Conservation (phyloP, 257 asterid species). For the Datura wrightii region DNA sequence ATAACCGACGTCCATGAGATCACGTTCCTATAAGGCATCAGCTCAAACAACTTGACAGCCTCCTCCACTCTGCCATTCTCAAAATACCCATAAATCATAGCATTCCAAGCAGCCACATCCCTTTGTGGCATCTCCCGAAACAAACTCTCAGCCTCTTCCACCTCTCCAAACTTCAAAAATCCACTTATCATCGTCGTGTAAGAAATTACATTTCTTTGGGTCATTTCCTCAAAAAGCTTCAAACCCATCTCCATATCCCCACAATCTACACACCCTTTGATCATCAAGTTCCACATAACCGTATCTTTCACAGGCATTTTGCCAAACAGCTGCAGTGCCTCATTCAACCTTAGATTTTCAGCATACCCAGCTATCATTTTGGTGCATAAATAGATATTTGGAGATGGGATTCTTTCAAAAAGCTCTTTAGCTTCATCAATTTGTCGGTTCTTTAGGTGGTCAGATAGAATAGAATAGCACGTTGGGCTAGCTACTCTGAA, state of each 20-base stretch:
- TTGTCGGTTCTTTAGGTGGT: slow-evolving; percentile 46
- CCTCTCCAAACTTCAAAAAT: slow-evolving; percentile 59
- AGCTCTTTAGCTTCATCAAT: slow-evolving; percentile 45
- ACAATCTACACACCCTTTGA: slow-evolving; percentile 73
- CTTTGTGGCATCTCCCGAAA: slow-evolving; percentile 69
- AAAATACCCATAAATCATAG: slow-evolving; percentile 76
- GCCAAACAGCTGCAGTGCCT: slow-evolving; percentile 77
- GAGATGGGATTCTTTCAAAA: slow-evolving; percentile 45
- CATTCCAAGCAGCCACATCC: slow-evolving; percentile 85
- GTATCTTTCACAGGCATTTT: slow-evolving; percentile 68
- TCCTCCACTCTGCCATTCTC: slow-evolving; percentile 61
- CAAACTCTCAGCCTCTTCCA: slow-evolving; percentile 68
- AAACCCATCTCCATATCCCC: slow-evolving; percentile 63
- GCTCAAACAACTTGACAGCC: slow-evolving; percentile 59
- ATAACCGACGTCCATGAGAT: slow-evolving; percentile 87
- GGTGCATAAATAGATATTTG: slow-evolving; percentile 62
- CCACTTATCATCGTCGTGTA: slow-evolving; percentile 82
- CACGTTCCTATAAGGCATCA: slow-evolving; percentile 68
- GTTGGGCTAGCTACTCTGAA: slow-evolving; percentile 30
- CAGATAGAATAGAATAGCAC: slow-evolving; percentile 39
- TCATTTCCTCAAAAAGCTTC: slow-evolving; percentile 72
- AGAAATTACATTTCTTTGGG: slow-evolving; percentile 69
- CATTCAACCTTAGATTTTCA: slow-evolving; percentile 54
- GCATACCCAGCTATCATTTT: slow-evolving; percentile 60
- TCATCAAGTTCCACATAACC: slow-evolving; percentile 79